Percentiles rank a stretch among this genome's conserved stretches.
These are phyloP conservation scores for Leccinum variicolor DNA, from an alignment of 768 basidiomycete genomes.

Conservation along the genomic window DNA sequence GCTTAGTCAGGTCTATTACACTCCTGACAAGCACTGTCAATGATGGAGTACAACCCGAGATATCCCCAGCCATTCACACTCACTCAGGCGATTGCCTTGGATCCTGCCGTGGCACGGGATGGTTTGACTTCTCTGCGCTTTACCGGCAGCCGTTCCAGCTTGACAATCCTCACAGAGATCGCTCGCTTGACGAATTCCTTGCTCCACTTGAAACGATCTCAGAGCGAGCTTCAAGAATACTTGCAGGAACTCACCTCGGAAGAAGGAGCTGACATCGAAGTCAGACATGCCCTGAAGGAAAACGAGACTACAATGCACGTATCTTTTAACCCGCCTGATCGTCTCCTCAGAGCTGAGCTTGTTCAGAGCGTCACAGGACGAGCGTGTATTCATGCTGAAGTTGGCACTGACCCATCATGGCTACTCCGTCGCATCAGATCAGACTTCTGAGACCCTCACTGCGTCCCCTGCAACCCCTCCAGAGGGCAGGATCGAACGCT, in stretches of 20 bases:
- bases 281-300: constrained; percentile 61
- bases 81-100: constrained; percentile 57
- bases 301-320: constrained; percentile 67
- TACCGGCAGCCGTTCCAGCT: not conserved
- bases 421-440: constrained; percentile 35
- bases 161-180: constrained; percentile 51
- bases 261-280: constrained; percentile 48
- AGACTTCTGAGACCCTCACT: constrained; percentile 1
- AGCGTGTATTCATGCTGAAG: constrained; percentile 66
- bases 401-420: constrained; percentile 65
- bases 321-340: constrained; percentile 29
- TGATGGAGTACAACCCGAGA: constrained; percentile 65
- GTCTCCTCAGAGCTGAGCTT: constrained; percentile 12
- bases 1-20: constrained; percentile 21
- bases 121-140: constrained; percentile 39
- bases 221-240: constrained; percentile 50
- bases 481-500: not conserved
- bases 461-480: not conserved
- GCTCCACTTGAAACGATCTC: constrained; percentile 57
- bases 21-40: not conserved
- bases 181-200: constrained; percentile 72
- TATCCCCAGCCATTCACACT: constrained; percentile 76
- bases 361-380: constrained; percentile 71
- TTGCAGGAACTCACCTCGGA: constrained; percentile 34
- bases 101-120: constrained; percentile 66